phyloP scores from a whole-genome alignment of 768 basidiomycete species.

The Imleria badia region DNA sequence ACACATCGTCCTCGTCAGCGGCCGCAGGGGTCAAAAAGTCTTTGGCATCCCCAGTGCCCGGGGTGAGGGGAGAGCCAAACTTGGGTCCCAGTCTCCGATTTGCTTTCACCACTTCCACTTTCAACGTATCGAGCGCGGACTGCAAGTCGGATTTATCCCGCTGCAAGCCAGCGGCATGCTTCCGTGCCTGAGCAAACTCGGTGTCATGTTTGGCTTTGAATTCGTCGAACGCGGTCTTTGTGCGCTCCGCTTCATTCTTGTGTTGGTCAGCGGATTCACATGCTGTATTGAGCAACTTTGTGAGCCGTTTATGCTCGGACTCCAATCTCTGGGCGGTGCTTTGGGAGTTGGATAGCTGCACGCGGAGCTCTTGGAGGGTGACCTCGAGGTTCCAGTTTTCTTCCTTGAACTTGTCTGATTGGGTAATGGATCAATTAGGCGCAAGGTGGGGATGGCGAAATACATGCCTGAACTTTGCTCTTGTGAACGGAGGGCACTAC shows the following conservation, averaged over 20 bases:
- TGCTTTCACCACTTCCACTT: conserved; percentile 69
- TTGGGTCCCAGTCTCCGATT: conserved; percentile 54
- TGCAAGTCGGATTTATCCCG: conserved; percentile 94
- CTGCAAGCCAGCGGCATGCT: conserved; percentile 81
- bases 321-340: conserved; percentile 68
- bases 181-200: conserved; percentile 88
- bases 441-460: neutral
- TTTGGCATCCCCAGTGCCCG: conserved; percentile 45
- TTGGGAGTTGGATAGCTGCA: conserved; percentile 66
- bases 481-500: conserved; percentile 71
- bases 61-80: conserved; percentile 75
- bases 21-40: conserved; percentile 61
- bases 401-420: conserved; percentile 89
- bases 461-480: conserved; percentile 75
- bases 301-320: conserved; percentile 78
- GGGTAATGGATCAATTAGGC: neutral
- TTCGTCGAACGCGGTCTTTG: conserved; percentile 62
- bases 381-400: conserved; percentile 99
- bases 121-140: conserved; percentile 71
- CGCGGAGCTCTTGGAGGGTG: conserved; percentile 79
- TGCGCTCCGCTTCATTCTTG: conserved; percentile 82
- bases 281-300: conserved; percentile 66
- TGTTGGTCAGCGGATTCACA: conserved; percentile 79
- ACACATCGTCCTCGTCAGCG: conserved; percentile 62
- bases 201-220: conserved; percentile 92